phyloP scores from a whole-genome alignment of 2,329 filamentous ascomycete genomes.

The Diaporthe sp. region DNA sequence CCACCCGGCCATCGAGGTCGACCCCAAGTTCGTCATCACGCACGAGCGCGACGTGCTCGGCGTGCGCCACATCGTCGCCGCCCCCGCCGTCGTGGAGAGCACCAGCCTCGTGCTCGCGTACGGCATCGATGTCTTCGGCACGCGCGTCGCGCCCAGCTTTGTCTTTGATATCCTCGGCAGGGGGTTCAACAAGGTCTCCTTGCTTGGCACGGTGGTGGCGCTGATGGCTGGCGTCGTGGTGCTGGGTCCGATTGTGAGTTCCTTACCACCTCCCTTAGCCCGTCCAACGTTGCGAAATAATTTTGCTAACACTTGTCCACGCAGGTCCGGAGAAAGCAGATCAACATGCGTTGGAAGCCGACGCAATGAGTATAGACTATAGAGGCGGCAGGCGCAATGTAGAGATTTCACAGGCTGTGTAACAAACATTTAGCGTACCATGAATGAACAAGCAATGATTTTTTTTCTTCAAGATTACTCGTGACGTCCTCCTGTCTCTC shows the following conservation, averaged over 20 bases:
- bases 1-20: constrained; percentile 82
- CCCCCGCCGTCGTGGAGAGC: constrained; percentile 88
- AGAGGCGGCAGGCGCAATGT: constrained; percentile 6
- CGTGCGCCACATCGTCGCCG: constrained; percentile 79
- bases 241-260: constrained; percentile 87
- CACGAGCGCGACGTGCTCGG: constrained; percentile 88
- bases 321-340: constrained; percentile 75
- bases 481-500: neutral
- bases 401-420: neutral
- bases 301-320: constrained; percentile 51
- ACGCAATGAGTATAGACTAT: constrained; percentile 45
- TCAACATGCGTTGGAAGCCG: constrained; percentile 73
- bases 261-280: neutral
- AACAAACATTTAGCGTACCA: neutral
- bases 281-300: neutral
- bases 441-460: neutral
- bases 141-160: constrained; percentile 86
- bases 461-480: neutral
- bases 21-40: constrained; percentile 83
- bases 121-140: constrained; percentile 90
- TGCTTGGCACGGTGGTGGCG: constrained; percentile 86
- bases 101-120: constrained; percentile 92
- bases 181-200: constrained; percentile 91
- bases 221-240: constrained; percentile 82
- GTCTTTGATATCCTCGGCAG: constrained; percentile 94